Evolutionary conservation across 441 rosid species (phyloP).

Genomic region (Aquilaria agallochum): DNA sequence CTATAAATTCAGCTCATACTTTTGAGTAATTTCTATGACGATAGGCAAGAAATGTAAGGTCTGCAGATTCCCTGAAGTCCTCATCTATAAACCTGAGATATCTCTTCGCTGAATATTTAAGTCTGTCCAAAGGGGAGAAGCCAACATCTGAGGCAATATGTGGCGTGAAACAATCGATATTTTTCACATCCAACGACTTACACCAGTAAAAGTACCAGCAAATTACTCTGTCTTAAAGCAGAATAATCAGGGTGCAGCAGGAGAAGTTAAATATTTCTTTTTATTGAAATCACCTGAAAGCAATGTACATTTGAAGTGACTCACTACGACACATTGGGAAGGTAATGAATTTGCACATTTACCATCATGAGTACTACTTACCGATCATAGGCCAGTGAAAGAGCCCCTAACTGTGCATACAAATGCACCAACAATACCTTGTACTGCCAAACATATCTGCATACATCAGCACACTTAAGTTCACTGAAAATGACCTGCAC

Average conservation of each 20-base stretch:
- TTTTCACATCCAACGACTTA: slow-evolving; percentile 94
- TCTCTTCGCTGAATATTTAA: slow-evolving; percentile 65
- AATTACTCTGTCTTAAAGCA: not conserved
- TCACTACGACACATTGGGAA: too few species aligned
- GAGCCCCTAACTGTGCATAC: slow-evolving; percentile 78
- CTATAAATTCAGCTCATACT: slow-evolving; percentile 35
- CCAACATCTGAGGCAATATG: slow-evolving; percentile 84
- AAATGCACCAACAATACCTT: slow-evolving; percentile 86
- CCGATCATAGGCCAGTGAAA: slow-evolving; percentile 84
- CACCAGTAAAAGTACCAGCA: slow-evolving; percentile 44
- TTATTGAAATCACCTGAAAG: too few species aligned
- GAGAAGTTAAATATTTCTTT: not conserved
- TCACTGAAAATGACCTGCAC: too few species aligned
- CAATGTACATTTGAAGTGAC: too few species aligned
- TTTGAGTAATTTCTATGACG: slow-evolving; percentile 98
- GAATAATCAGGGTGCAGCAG: not conserved
- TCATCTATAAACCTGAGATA: slow-evolving; percentile 99
- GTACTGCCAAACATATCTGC: slow-evolving; percentile 90
- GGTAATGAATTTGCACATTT: not conserved
- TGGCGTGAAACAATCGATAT: slow-evolving; percentile 89
- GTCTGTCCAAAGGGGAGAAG: slow-evolving; percentile 81
- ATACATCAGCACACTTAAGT: slow-evolving; percentile 13
- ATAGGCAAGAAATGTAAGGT: slow-evolving; percentile 96
- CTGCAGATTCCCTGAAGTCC: slow-evolving; percentile 95
- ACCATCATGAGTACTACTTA: slow-evolving; percentile 25